Evolutionary conservation across 1,139 yeast species (phyloP), one percentile per base, ranked within the genome.

Genomic region (Candida neerlandica): DNA sequence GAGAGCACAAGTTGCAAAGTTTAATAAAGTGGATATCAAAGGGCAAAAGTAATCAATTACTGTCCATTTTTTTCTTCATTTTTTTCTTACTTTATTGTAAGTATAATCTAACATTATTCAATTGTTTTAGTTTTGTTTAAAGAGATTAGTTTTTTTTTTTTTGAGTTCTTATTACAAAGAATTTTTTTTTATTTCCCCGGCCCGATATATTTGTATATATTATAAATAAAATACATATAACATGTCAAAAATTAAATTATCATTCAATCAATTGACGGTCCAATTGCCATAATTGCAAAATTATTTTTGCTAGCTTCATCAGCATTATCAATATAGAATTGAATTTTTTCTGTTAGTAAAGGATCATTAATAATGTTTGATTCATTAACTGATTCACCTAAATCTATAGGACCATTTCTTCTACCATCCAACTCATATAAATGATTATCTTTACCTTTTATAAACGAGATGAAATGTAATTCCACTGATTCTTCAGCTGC

Each of bases 371-470:
- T 61, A 37, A 91, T 75, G 58, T 86, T 47, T 2, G 45, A 38
- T 5, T 37, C 26, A 27, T 33, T 44, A 16, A 26, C 29, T 3
- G 77, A 61, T 12, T 58, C 58, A 0, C 95, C 92, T 50, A 88
- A 70, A 53, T 80, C 84, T 43, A 85, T 73, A 0, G 96, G 92
- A 0, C 97, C 96, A 41, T 70, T 71, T 56, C 96, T 77, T 56
- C 98, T 77, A 0, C 99, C 99, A 63, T 94, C 99, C 45, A 94
- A 75, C 65, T 94, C 98, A 58, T 82, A 88, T 29, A 92, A 64
- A 53, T 80, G 81, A n/a, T 80, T 78, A 55, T 80, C 78, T 19
- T 68, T 68, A 10, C 82, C 80, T 58, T 79, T 83, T 6, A 90
- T 77, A 60, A 87, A 86, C 7, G 94, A 78, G 32, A 94, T 84